phyloP scores from a whole-genome alignment of 345 rosid genomes.

The Brassica nigra region DNA sequence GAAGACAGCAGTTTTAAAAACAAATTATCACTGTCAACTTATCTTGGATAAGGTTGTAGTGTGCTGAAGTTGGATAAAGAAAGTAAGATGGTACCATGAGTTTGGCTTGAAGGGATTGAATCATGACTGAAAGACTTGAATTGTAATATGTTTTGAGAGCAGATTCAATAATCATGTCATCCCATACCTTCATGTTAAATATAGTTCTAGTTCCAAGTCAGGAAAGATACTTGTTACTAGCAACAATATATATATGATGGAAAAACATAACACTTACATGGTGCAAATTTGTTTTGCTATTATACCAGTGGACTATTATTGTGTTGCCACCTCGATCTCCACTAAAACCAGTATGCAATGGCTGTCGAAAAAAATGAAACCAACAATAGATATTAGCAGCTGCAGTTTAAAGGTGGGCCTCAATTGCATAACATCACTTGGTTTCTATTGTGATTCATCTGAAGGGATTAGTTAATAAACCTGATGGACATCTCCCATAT shows the following conservation, averaged over 20 bases:
- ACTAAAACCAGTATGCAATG: conserved; percentile 75
- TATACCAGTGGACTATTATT: conserved; percentile 71
- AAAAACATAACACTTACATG: conserved; percentile 52
- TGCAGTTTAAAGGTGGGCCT: not conserved
- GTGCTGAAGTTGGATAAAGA: not conserved
- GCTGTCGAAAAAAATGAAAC: conserved; percentile 47
- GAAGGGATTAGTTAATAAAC: conserved; percentile 33
- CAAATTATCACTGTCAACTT: not conserved
- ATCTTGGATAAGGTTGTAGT: conserved; percentile 13
- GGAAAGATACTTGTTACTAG: not conserved
- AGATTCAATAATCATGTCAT: conserved; percentile 75
- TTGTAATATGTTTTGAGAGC: conserved; percentile 69
- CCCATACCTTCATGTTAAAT: conserved; percentile 70
- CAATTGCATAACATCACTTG: not conserved
- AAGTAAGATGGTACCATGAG: conserved; percentile 55
- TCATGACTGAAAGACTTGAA: conserved; percentile 65
- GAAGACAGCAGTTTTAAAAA: conserved; percentile 15
- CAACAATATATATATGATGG: not conserved
- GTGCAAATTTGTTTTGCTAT: conserved; percentile 71
- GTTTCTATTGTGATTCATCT: not conserved
- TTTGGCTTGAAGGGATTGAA: conserved; percentile 64
- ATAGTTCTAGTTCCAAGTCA: not conserved
- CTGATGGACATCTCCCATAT: conserved; percentile 90
- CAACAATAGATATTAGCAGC: not conserved
- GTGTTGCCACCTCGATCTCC: conserved; percentile 87